Percentiles rank a stretch among this genome's conserved stretches.
These are phyloP conservation scores for Tetracentron sinense DNA, from an alignment of 164 flowering plant genomes.

Conservation along the genomic window DNA sequence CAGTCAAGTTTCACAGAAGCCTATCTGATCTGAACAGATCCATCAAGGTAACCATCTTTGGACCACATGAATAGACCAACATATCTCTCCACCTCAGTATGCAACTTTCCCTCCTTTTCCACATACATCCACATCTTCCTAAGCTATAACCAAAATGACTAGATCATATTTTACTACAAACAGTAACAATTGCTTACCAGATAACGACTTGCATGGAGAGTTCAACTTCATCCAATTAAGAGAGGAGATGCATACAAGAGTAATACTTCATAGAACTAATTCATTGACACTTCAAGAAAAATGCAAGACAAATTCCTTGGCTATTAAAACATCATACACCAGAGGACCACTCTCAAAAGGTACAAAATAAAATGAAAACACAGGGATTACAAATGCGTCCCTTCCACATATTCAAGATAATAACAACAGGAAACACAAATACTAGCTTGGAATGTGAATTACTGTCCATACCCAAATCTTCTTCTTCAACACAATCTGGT, in stretches of 20 bases:
- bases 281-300: neutral
- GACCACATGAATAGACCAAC: neutral
- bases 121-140: neutral
- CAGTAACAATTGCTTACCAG: neutral
- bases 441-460: constrained; percentile 6
- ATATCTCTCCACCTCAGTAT: neutral
- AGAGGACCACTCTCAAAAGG: neutral
- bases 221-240: neutral
- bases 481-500: neutral
- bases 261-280: neutral
- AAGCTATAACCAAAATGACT: neutral
- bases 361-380: neutral
- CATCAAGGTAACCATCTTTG: neutral
- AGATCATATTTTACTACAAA: neutral
- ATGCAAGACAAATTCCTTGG: neutral
- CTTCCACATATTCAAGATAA: constrained; percentile 3
- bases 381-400: neutral
- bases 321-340: neutral
- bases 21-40: neutral
- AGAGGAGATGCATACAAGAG: neutral
- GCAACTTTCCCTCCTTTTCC: neutral
- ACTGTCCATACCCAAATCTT: neutral
- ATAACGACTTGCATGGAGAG: neutral
- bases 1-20: neutral
- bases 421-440: constrained; percentile 5